Percentiles rank a stretch among this genome's conserved stretches.
Evolutionary conservation across 2,329 filamentous ascomycete genomes (phyloP).

Genomic region (Thielaviopsis punctulata): DNA sequence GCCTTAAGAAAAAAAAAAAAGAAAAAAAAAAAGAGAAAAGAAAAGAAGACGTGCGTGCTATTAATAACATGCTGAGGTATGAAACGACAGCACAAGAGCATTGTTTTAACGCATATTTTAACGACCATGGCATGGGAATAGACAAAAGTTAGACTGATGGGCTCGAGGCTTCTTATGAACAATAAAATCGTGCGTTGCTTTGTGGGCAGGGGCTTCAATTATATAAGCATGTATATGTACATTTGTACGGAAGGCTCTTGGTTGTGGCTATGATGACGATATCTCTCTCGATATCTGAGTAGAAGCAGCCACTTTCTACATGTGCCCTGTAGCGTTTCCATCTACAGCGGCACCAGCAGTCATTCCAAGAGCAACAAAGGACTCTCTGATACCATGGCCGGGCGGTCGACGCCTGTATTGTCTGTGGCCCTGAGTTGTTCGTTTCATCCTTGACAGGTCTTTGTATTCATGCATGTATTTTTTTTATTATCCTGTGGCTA

Average conservation of each 20-base stretch:
- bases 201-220: neutral
- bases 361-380: conserved; percentile 37
- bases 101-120: conserved; percentile 2
- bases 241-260: neutral
- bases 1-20: too few relatives aligned
- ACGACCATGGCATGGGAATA: conserved; percentile 13
- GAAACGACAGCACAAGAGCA: neutral
- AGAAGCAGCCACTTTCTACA: neutral
- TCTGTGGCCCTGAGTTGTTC: conserved; percentile 29
- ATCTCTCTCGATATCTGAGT: neutral
- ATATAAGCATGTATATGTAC: neutral
- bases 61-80: neutral
- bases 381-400: conserved; percentile 42
- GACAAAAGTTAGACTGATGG: neutral
- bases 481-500: too few relatives aligned
- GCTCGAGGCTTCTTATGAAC: neutral
- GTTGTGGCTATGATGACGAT: neutral
- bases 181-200: neutral
- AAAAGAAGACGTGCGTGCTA: too few relatives aligned
- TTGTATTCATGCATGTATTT: neutral
- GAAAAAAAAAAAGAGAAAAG: conserved; percentile 11
- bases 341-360: conserved; percentile 37
- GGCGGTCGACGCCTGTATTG: conserved; percentile 24
- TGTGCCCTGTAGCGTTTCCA: conserved; percentile 15
- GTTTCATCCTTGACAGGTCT: conserved; percentile 47